Evolutionary conservation across 2,329 filamentous ascomycete species (phyloP), one percentile per base, ranked within the genome.

Genomic region (Septoria petroselini): DNA sequence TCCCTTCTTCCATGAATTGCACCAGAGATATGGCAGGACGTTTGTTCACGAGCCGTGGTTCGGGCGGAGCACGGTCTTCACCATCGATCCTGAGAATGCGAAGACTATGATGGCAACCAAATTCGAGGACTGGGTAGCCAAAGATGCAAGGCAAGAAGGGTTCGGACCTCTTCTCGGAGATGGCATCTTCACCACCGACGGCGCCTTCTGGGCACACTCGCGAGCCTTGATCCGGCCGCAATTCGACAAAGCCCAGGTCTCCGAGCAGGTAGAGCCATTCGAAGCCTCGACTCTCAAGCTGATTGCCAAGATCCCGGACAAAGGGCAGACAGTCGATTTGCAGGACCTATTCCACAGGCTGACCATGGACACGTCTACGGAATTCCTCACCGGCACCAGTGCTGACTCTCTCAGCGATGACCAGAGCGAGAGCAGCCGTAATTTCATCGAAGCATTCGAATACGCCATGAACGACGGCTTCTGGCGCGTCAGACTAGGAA

Each of bases 301-400:
- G 23, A 25, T 47, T 27, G 21, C 31, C 8, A 39, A 21, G 6
- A 74, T 87, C 9, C 80, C 81, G 0, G 61, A 64, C 0, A 69
- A 78, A 47, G 75, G 81, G 39, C 67, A 71, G 2, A 75, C 73
- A 0, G 73, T 86, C 4, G 79, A 86, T 57, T 67, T 86, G 19
- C 78, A 81, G 62, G 73, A 77, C 6, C 67, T 85, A 3, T 83
- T 85, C 60, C 83, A 83, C 58, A 74, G 76, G 38, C 73, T 85
- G 61, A 83, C 82, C 0, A 71, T 86, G 17, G 83, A 87, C 51
- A 78, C 80, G 0, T 79, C 82, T 0, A 86, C 82, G 0, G 80
- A 83, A 31, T 84, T 86, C 50, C 67, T 87, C 4, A 81, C 86
- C 27, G 83, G 84, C 4, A 70, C 79, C 33, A 58, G 57, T 18